These are phyloP conservation scores for Mytilinidion resinicola DNA, from an alignment of 495 filamentous ascomycete species.

Conservation along the genomic window DNA sequence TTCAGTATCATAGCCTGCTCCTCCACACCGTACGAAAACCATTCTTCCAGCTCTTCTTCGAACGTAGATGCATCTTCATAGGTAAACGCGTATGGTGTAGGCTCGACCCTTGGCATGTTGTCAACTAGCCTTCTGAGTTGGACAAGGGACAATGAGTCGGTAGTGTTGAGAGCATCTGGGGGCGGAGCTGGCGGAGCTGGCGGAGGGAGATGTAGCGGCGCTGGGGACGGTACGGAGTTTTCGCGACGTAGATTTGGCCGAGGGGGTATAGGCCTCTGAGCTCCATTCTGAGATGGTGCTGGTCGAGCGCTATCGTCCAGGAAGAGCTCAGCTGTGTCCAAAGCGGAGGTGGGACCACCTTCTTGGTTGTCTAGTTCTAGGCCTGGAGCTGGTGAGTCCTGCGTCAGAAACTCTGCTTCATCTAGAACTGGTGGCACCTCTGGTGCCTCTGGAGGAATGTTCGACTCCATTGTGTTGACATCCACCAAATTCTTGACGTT, in stretches of 20 bases:
- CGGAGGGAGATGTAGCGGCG: constrained; percentile 54
- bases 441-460: constrained; percentile 8
- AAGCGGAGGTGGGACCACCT: constrained; percentile 9
- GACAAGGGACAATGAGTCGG: constrained; percentile 74
- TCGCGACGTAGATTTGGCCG: constrained; percentile 56
- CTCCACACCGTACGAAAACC: constrained; percentile 85
- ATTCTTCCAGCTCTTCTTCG: constrained; percentile 87
- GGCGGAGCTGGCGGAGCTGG: constrained; percentile 51
- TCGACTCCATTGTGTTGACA: constrained; percentile 13
- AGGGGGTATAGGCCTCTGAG: constrained; percentile 5
- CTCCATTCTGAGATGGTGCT: constrained; percentile 4
- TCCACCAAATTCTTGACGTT: neutral
- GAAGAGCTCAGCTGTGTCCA: constrained; percentile 27
- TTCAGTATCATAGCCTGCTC: constrained; percentile 60
- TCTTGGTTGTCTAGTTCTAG: constrained; percentile 11
- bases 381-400: constrained; percentile 7
- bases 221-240: constrained; percentile 41
- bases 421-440: constrained; percentile 21
- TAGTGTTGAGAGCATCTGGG: constrained; percentile 42
- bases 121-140: constrained; percentile 76
- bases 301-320: constrained; percentile 9
- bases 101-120: constrained; percentile 70
- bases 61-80: constrained; percentile 79
- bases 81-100: constrained; percentile 85
- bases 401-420: constrained; percentile 22